These are phyloP conservation scores for Colletotrichum shisoi DNA, from an alignment of 2,329 filamentous ascomycete species.

Conservation along the genomic window DNA sequence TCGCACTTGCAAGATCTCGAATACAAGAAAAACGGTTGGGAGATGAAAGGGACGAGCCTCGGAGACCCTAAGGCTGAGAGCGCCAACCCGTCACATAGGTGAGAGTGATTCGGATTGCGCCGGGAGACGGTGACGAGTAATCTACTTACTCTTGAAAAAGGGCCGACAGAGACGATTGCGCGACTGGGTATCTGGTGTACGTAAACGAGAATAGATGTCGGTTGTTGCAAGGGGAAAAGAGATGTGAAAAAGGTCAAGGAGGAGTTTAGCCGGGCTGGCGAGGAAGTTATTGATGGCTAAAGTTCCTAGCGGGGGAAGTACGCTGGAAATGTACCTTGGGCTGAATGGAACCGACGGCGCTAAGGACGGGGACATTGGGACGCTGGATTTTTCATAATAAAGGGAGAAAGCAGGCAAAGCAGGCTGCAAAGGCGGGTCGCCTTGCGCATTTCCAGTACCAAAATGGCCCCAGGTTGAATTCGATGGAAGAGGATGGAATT, in stretches of 20 bases:
- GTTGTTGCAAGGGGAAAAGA: slow-evolving; percentile 11
- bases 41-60: not conserved
- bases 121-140: not conserved
- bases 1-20: not conserved
- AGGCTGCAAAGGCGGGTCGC: slow-evolving; percentile 39
- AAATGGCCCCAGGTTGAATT: slow-evolving; percentile 35
- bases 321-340: slow-evolving; percentile 36
- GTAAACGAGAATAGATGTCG: slow-evolving; percentile 24
- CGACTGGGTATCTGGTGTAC: slow-evolving; percentile 36
- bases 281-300: slow-evolving; percentile 38
- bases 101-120: slow-evolving; percentile 7
- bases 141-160: slow-evolving; percentile 22
- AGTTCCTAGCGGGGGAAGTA: slow-evolving; percentile 36
- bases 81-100: not conserved
- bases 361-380: slow-evolving; percentile 35
- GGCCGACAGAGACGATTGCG: slow-evolving; percentile 18
- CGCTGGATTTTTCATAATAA: slow-evolving; percentile 40
- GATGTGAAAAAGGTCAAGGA: slow-evolving; percentile 17
- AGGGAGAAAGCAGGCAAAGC: slow-evolving; percentile 32
- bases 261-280: slow-evolving; percentile 24
- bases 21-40: not conserved
- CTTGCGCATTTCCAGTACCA: slow-evolving; percentile 35
- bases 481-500: slow-evolving; percentile 41
- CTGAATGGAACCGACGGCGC: slow-evolving; percentile 30
- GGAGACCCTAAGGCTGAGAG: slow-evolving; percentile 2